Conservation (phyloP, 1,284 basidiomycete species). For the Fistulina hepatica region DNA sequence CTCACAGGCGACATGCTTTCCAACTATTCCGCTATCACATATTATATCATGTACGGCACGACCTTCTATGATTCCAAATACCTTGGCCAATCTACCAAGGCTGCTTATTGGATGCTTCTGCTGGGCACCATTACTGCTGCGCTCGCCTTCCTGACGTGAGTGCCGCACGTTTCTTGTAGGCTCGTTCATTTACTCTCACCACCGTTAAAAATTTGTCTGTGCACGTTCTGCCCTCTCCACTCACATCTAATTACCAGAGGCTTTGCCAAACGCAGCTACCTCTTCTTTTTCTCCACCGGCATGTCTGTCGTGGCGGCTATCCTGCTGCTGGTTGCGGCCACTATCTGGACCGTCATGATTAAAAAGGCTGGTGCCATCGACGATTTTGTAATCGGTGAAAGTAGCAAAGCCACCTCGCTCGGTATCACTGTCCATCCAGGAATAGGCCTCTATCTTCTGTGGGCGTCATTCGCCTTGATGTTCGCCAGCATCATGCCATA, state of each 20-base stretch:
- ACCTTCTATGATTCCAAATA: constrained; percentile 54
- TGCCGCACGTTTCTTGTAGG: too few relatives aligned
- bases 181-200: too few relatives aligned
- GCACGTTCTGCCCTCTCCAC: constrained; percentile 7
- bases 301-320: constrained; percentile 50
- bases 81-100: constrained; percentile 50
- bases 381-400: constrained; percentile 31
- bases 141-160: constrained; percentile 50
- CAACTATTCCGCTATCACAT: constrained; percentile 50
- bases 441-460: constrained; percentile 49
- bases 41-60: constrained; percentile 38
- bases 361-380: constrained; percentile 55
- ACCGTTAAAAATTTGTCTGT: constrained; percentile 4
- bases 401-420: constrained; percentile 30
- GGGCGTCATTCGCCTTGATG: constrained; percentile 60
- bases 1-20: constrained; percentile 54
- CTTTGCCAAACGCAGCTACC: constrained; percentile 47
- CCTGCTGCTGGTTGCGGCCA: constrained; percentile 55
- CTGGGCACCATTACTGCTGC: constrained; percentile 59
- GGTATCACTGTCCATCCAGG: constrained; percentile 56
- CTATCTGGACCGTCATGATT: constrained; percentile 68
- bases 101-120: constrained; percentile 65
- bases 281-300: constrained; percentile 58
- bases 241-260: constrained; percentile 35
- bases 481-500: constrained; percentile 58